Evolutionary conservation across 345 rosid species (phyloP).

Genomic region (Aquilaria sinensis): DNA sequence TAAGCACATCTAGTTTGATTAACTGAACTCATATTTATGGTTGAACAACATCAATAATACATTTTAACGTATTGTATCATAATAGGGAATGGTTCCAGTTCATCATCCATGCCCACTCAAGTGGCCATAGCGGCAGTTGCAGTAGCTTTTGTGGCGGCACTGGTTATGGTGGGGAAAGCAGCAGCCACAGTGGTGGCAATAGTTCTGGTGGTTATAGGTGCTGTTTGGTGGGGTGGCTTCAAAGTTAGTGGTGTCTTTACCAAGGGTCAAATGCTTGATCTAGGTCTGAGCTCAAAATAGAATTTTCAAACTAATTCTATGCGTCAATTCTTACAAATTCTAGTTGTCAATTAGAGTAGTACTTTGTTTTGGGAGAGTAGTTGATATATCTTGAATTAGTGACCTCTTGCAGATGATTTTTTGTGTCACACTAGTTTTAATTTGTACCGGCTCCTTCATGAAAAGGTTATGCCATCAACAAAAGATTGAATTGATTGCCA

Average conservation of each 20-base stretch:
- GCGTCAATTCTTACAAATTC: slow-evolving; percentile 11
- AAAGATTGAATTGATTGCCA: neutral
- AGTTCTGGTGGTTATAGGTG: slow-evolving; percentile 71
- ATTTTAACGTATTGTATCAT: slow-evolving; percentile 62
- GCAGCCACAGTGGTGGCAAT: slow-evolving; percentile 61
- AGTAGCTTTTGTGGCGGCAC: slow-evolving; percentile 70
- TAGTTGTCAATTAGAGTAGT: neutral
- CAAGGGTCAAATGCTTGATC: slow-evolving; percentile 43
- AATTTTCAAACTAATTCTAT: slow-evolving; percentile 7
- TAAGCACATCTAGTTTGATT: neutral
- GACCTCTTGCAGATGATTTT: neutral
- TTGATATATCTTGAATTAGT: slow-evolving; percentile 7
- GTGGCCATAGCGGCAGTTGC: slow-evolving; percentile 67
- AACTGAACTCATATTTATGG: slow-evolving; percentile 8
- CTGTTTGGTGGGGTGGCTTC: slow-evolving; percentile 76
- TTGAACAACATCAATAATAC: slow-evolving; percentile 17
- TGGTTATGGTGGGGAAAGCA: slow-evolving; percentile 58
- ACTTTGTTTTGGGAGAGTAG: neutral
- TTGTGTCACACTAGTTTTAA: no score
- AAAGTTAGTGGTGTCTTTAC: slow-evolving; percentile 69
- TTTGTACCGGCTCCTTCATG: no score
- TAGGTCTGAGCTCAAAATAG: slow-evolving; percentile 47
- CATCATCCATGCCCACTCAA: slow-evolving; percentile 75
- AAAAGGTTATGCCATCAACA: no score
- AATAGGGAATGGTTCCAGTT: slow-evolving; percentile 85